phyloP scores from a whole-genome alignment of 2,329 filamentous ascomycete genomes.

The Aspergillus calidoustus region DNA sequence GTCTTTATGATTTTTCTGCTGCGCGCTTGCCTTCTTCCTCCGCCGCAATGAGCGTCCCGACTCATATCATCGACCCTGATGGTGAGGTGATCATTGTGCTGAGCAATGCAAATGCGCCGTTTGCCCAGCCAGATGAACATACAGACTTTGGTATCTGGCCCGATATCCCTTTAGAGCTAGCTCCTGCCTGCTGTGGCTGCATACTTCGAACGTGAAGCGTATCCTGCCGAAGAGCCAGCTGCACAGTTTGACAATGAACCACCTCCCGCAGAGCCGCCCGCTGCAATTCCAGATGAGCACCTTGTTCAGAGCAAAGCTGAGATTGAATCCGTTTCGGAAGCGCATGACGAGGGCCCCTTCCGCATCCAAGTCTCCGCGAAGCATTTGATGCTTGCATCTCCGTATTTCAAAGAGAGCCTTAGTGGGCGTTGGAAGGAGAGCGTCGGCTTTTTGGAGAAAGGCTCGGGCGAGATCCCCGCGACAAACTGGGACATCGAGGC shows the following conservation, averaged over 20 bases:
- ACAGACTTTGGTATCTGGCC: neutral
- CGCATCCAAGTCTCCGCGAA: slow-evolving; percentile 10
- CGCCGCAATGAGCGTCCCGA: neutral
- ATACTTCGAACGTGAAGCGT: too few relatives aligned
- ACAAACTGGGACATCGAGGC: slow-evolving; percentile 29
- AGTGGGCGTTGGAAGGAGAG: slow-evolving; percentile 28
- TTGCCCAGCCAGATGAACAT: neutral
- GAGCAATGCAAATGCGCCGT: neutral
- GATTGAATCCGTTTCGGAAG: too few relatives aligned
- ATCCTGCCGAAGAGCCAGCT: too few relatives aligned
- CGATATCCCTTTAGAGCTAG: too few relatives aligned
- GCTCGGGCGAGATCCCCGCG: slow-evolving; percentile 25
- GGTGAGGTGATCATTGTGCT: slow-evolving; percentile 13
- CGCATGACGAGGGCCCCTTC: too few relatives aligned
- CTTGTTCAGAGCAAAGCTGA: too few relatives aligned
- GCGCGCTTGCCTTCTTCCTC: too few relatives aligned
- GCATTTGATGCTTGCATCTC: slow-evolving; percentile 26
- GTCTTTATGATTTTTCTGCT: too few relatives aligned
- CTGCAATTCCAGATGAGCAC: too few relatives aligned
- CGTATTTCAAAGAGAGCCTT: slow-evolving; percentile 7
- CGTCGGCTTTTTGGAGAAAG: slow-evolving; percentile 14
- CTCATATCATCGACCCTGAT: slow-evolving; percentile 12
- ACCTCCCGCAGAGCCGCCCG: too few relatives aligned
- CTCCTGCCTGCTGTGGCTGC: too few relatives aligned
- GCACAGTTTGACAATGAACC: too few relatives aligned